Percentiles rank a stretch among this genome's conserved stretches.
These are phyloP conservation scores for Saraca asoca DNA, from an alignment of 331 rosid species.

Conservation along the genomic window DNA sequence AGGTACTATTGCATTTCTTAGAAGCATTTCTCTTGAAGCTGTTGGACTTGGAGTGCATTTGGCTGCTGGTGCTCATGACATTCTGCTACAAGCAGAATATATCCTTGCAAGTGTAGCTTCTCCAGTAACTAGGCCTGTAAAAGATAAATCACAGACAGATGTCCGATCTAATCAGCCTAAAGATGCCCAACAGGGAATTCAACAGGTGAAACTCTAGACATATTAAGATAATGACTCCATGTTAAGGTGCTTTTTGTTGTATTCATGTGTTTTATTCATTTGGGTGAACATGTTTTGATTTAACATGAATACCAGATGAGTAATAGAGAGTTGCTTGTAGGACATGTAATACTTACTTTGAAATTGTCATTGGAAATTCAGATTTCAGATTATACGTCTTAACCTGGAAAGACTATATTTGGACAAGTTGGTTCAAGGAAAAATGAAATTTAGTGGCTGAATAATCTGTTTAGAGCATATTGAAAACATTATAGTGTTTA, in stretches of 20 bases:
- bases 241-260: not conserved
- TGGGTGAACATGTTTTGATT: not conserved
- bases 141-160: constrained; percentile 49
- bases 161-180: constrained; percentile 87
- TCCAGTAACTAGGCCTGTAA: constrained; percentile 45
- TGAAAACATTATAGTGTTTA: too few species aligned
- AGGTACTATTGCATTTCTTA: constrained; percentile 93
- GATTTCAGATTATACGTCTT: not conserved
- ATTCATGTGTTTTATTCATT: not conserved
- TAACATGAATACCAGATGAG: constrained; percentile 2
- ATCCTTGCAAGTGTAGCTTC: constrained; percentile 68
- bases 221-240: constrained; percentile 7
- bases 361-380: too few species aligned
- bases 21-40: constrained; percentile 96
- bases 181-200: constrained; percentile 93
- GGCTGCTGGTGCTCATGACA: constrained; percentile 92
- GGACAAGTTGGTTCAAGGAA: not conserved
- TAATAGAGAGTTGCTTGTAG: constrained; percentile 24
- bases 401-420: not conserved
- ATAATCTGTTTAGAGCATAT: too few species aligned
- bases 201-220: constrained; percentile 60
- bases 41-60: constrained; percentile 96
- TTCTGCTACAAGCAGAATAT: constrained; percentile 82
- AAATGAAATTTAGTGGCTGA: not conserved
- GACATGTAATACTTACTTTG: not conserved